Base-by-base conservation (phyloP, 2,329 filamentous ascomycete genomes). In the Verticillium alfalfae region DNA sequence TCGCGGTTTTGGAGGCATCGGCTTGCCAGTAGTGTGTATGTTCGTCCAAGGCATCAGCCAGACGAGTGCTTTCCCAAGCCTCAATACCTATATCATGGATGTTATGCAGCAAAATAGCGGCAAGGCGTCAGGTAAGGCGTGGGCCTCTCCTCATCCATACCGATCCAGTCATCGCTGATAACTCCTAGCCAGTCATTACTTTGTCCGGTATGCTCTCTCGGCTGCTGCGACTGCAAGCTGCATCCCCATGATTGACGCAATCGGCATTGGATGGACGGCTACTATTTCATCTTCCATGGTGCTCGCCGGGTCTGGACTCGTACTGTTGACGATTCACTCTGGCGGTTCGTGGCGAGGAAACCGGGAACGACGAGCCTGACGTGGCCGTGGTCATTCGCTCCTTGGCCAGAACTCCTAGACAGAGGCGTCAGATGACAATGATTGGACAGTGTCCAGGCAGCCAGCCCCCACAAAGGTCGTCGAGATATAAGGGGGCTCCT, bases 121-220 rank as follows among this genome's bases (percentile, higher is more conserved):
- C 36, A 63, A 65, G 54, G 63, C 64, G 7, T 41, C 39, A 41
- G 39, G 39, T 41, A 61, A 63, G 63, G 39, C 36, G 9, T 37
- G 36, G 9, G 13, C 9, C 36, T 31, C 36, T 8, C 36, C 36
- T 9, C 36, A 13, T 9, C 36, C 13, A 13, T 37, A 13, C 9
- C 36, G 36, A 37, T 31, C 26, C 4, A 37, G 36, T 13, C 36
- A 37, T 9, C 13, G 9, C 36, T 13, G 9, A 37, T 8, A 37
- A 13, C 9, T 13, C 13, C 34, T 92, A 54, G 90, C 90, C 0
- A 89, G 90, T 0, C 95, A 94, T 72, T 95, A 93, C 72, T 87
- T 92, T 69, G 80, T 91, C 58, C 81, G 91, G 6, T 95, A 94
- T 72, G 70, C 92, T 90, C 93, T 67, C 26, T 91, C 87, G 1